phyloP scores from a whole-genome alignment of 208 protist genomes.

The Trypanosoma rangeli region DNA sequence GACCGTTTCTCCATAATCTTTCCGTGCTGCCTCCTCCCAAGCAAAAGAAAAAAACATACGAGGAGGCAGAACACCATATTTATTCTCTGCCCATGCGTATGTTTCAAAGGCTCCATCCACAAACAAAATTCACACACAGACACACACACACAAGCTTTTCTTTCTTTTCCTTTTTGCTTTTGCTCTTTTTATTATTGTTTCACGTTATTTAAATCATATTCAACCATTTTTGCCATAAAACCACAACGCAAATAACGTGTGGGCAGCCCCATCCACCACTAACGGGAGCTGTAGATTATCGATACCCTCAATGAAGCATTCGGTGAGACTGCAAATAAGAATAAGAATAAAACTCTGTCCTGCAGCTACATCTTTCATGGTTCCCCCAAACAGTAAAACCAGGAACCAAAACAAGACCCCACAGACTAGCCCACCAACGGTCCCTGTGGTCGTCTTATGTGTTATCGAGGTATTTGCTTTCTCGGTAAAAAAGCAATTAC shows the following conservation, averaged over 20 bases:
- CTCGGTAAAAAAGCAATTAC: constrained; percentile 75
- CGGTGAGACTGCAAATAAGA: constrained; percentile 67
- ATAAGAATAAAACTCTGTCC: constrained; percentile 68
- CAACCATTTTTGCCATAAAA: constrained; percentile 17
- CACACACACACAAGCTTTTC: too few species aligned
- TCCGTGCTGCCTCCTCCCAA: background rate
- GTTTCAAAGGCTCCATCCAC: background rate
- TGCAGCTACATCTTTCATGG: background rate
- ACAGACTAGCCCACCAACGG: constrained; percentile 64
- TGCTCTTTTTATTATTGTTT: background rate
- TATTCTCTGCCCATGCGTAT: background rate
- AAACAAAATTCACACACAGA: background rate
- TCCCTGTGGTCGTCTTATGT: constrained; percentile 90
- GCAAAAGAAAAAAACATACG: background rate
- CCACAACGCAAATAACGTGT: constrained; percentile 64
- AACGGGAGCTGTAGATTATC: constrained; percentile 90
- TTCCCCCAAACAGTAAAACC: constrained; percentile 37
- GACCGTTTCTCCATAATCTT: background rate
- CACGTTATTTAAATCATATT: background rate
- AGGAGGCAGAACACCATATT: background rate
- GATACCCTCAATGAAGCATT: constrained; percentile 88
- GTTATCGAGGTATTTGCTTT: constrained; percentile 79
- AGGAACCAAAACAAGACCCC: constrained; percentile 72
- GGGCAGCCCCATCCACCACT: constrained; percentile 70
- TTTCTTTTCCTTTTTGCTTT: background rate